Evolutionary conservation across 768 basidiomycete genomes (phyloP).

Genomic region (Lactarius hengduanensis): DNA sequence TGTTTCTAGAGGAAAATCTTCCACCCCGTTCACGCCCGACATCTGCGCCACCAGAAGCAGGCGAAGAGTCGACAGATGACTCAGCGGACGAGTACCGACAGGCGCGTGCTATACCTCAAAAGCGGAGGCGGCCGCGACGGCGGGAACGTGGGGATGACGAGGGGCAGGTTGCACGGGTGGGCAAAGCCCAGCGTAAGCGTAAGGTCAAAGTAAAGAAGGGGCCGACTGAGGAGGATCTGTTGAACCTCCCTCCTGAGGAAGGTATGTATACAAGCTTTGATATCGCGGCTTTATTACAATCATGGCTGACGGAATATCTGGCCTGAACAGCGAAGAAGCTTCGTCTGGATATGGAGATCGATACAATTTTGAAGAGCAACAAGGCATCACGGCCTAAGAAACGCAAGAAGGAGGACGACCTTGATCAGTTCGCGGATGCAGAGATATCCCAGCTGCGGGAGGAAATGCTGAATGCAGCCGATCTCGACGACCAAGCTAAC

Average conservation of each 20-base stretch:
- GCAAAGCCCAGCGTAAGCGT: slow-evolving; percentile 59
- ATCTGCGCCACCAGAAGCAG: slow-evolving; percentile 35
- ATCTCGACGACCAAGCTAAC: slow-evolving; percentile 80
- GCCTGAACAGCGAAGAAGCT: slow-evolving; percentile 61
- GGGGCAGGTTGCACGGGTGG: slow-evolving; percentile 35
- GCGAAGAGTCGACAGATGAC: slow-evolving; percentile 41
- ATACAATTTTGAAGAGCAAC: slow-evolving; percentile 83
- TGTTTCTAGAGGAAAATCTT: slow-evolving; percentile 38
- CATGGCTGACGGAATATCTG: background rate
- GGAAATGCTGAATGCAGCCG: slow-evolving; percentile 82
- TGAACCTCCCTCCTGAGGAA: slow-evolving; percentile 72
- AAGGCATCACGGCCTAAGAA: slow-evolving; percentile 61
- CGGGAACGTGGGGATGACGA: slow-evolving; percentile 32
- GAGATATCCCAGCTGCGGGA: slow-evolving; percentile 88
- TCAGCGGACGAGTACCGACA: slow-evolving; percentile 56
- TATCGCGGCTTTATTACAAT: background rate
- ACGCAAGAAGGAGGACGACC: slow-evolving; percentile 78
- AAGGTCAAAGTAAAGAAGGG: slow-evolving; percentile 24
- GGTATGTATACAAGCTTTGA: slow-evolving; percentile 44
- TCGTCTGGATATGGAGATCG: slow-evolving; percentile 79
- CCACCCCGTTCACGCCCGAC: slow-evolving; percentile 41
- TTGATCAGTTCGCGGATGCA: slow-evolving; percentile 88
- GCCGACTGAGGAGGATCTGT: slow-evolving; percentile 62
- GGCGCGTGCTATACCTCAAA: slow-evolving; percentile 33
- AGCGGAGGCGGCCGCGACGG: slow-evolving; percentile 30